Conservation (phyloP, 257 asterid genomes). For the Lycium barbarum region DNA sequence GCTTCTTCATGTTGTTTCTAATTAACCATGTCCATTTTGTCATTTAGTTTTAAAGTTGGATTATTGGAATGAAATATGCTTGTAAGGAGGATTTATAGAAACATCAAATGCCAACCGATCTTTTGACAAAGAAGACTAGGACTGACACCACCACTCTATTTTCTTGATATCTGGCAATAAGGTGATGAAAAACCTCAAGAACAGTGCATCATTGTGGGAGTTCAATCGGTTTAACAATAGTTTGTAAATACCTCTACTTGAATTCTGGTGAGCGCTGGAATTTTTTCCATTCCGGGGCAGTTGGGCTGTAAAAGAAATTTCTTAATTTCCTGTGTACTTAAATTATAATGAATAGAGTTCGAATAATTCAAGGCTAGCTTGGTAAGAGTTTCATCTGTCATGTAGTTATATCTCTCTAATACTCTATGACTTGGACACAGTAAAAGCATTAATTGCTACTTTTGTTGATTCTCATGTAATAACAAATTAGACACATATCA, state of each 20-base stretch:
- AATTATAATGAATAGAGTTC: constrained; percentile 46
- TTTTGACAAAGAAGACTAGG: constrained; percentile 7
- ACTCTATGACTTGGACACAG: constrained; percentile 17
- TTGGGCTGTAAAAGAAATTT: constrained; percentile 44
- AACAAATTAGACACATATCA: neutral
- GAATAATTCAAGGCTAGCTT: constrained; percentile 36
- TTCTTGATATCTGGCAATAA: constrained; percentile 14
- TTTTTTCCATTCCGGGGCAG: constrained; percentile 40
- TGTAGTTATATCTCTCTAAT: constrained; percentile 34
- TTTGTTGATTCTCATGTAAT: constrained; percentile 19
- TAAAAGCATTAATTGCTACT: constrained; percentile 32
- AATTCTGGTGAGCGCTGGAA: constrained; percentile 39
- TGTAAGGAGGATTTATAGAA: constrained; percentile 94
- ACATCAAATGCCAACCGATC: constrained; percentile 88
- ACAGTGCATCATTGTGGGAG: constrained; percentile 17
- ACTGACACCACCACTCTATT: constrained; percentile 26
- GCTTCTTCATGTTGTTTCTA: too few relatives aligned
- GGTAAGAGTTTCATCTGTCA: constrained; percentile 27
- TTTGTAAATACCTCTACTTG: constrained; percentile 41
- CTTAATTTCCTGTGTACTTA: constrained; percentile 33
- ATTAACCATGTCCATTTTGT: too few relatives aligned
- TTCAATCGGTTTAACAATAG: constrained; percentile 32
- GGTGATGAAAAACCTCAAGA: constrained; percentile 32
- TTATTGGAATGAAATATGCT: too few relatives aligned
- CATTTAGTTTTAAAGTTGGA: too few relatives aligned